Percentiles rank a stretch among this genome's conserved stretches.
phyloP scores from a whole-genome alignment of 371 early-diverging fungal genomes.

The Circinella umbellata region DNA sequence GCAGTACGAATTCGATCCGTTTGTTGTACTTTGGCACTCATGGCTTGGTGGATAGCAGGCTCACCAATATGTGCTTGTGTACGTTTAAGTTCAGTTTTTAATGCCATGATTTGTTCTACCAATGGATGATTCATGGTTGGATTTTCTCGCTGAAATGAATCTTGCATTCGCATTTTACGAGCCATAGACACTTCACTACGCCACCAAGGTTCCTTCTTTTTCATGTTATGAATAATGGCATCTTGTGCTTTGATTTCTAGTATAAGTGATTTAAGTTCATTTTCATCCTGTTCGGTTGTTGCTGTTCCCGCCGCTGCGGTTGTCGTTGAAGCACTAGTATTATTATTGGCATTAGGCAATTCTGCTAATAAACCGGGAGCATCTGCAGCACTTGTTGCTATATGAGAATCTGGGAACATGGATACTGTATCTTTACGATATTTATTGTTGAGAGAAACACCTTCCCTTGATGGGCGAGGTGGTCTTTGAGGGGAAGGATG shows the following conservation, averaged over 20 bases:
- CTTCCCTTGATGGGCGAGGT: slow-evolving; percentile 18
- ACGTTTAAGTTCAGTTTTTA: slow-evolving; percentile 49
- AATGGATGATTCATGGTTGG: slow-evolving; percentile 41
- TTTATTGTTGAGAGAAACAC: neutral
- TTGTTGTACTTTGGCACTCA: slow-evolving; percentile 48
- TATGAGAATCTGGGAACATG: slow-evolving; percentile 15
- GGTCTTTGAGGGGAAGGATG: slow-evolving; percentile 16
- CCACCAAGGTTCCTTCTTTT: slow-evolving; percentile 59
- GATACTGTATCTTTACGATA: slow-evolving; percentile 14
- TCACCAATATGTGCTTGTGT: slow-evolving; percentile 46
- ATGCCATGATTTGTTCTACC: slow-evolving; percentile 44
- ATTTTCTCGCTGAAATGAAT: slow-evolving; percentile 28
- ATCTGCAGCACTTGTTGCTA: neutral
- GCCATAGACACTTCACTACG: slow-evolving; percentile 52
- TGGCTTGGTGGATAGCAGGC: slow-evolving; percentile 45
- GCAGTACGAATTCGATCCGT: slow-evolving; percentile 57
- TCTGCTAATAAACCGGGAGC: neutral
- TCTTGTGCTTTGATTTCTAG: slow-evolving; percentile 48
- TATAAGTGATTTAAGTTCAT: slow-evolving; percentile 32
- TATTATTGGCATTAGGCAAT: too few species aligned
- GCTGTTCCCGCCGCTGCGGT: too few species aligned
- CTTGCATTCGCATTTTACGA: slow-evolving; percentile 29
- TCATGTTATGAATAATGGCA: slow-evolving; percentile 45
- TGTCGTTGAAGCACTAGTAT: too few species aligned
- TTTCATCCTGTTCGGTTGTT: slow-evolving; percentile 1